Base-by-base conservation (phyloP, 441 rosid species). In the Macaranga tanarius region DNA sequence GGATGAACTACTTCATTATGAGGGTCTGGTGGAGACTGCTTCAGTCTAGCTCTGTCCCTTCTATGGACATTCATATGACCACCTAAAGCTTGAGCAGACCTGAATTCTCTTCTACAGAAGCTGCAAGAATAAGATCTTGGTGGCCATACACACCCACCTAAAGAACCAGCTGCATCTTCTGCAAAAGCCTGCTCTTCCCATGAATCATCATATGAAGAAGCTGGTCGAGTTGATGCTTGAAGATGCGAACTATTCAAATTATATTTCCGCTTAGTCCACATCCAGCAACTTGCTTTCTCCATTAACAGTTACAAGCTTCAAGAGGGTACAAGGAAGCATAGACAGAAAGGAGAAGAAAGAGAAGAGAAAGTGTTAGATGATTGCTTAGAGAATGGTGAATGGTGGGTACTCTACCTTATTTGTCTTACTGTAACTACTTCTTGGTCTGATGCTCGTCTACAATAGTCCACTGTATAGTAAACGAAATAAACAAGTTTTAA, bases 171-270 rank as follows among this genome's bases (percentile, higher is more conserved):
- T 8, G 99, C 91, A 75, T 95, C 99, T 76, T 90, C 96, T 0
- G 98, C 97, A 61, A 95, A 95, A 69, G 99, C 99, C 64, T 88
- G 88, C 75, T 95, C 99, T 87, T 95, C 98, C 99, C 99, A 95
- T 4, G 99, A 95, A 71, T 88, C 90, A 28, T 83, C 87, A 64
- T 71, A 79, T 0, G 79, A 42, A 70, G 83, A 44, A 40, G 38
- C 34, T 22, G 69, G 48, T 38, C 47, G 45, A 44, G 28, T 71
- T 12, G 79, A 71, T 6, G 71, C 50, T 48, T 76, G 82, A 65
- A 77, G 73, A 74, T 76, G 72, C 73, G 84, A 71, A 80, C 57
- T 19, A n/a, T 62, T 73, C 78, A 77, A 70, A 75, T 67, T 72
- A 50, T 68, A 82, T 47, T 77, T 84, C 54, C 76, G 76, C 73